Percentiles rank a stretch among this genome's conserved stretches.
These are phyloP conservation scores for Lepiota venenata DNA, from an alignment of 768 basidiomycete genomes.

Conservation along the genomic window DNA sequence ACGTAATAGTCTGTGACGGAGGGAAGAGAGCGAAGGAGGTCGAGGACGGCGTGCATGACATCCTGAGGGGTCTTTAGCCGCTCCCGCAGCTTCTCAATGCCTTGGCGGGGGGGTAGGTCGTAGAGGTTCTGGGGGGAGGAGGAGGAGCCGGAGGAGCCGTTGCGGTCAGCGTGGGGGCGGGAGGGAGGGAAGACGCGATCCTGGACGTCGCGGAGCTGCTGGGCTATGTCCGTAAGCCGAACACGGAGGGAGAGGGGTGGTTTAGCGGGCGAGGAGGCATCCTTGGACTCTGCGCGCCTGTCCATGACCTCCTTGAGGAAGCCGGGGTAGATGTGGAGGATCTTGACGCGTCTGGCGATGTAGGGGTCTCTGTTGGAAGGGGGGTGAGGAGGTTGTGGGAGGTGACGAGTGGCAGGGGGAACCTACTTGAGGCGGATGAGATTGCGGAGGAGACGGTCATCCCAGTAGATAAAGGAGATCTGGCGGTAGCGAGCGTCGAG, in stretches of 20 bases:
- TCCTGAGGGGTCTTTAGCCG: constrained; percentile 24
- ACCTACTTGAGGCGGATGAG: constrained; percentile 35
- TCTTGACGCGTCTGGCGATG: constrained; percentile 45
- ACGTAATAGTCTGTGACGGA: constrained; percentile 48
- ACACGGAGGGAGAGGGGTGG: background rate
- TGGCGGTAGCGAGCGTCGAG: constrained; percentile 48
- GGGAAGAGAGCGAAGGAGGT: constrained; percentile 40
- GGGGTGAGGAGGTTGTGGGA: background rate
- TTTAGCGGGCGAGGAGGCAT: background rate
- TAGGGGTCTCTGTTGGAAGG: constrained; percentile 36
- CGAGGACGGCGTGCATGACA: constrained; percentile 35
- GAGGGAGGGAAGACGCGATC: constrained; percentile 3
- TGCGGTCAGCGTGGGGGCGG: background rate
- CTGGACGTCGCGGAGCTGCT: constrained; percentile 1
- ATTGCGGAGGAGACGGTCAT: constrained; percentile 39
- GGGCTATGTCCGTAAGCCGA: constrained; percentile 4
- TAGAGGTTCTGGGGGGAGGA: constrained; percentile 30
- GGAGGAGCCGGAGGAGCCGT: constrained; percentile 22
- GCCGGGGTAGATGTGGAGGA: constrained; percentile 45
- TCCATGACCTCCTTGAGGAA: constrained; percentile 41
- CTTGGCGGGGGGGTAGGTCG: constrained; percentile 17
- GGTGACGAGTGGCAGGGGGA: background rate
- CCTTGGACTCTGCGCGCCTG: constrained; percentile 16
- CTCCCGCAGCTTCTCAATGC: constrained; percentile 4
- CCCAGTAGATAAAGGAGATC: constrained; percentile 47